phyloP scores from a whole-genome alignment of 371 early-diverging fungal genomes.

The Chytridium lagenaria region DNA sequence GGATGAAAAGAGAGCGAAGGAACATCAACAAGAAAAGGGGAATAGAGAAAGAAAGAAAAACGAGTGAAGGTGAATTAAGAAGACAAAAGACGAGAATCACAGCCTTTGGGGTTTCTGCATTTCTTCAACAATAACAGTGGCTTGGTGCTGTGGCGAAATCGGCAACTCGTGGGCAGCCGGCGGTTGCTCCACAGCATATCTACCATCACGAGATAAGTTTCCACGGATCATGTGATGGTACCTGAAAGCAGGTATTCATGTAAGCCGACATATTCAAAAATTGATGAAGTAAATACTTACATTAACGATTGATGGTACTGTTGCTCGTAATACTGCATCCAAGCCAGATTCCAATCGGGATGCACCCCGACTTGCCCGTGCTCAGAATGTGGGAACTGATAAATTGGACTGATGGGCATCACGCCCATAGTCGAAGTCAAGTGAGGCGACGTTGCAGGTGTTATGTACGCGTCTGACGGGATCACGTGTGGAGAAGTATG shows the following conservation, averaged over 20 bases:
- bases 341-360: conserved; percentile 6
- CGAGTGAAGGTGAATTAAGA: too few species aligned
- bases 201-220: neutral
- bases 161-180: neutral
- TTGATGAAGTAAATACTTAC: neutral
- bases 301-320: conserved; percentile 6
- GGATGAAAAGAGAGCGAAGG: too few species aligned
- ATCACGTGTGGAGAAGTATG: neutral
- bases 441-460: neutral
- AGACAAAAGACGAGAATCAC: too few species aligned
- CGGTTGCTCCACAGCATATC: neutral
- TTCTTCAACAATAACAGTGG: too few species aligned
- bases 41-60: too few species aligned
- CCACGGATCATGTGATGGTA: conserved; percentile 4
- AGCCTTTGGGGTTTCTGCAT: too few species aligned
- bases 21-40: too few species aligned
- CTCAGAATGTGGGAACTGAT: conserved; percentile 11
- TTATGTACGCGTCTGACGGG: neutral
- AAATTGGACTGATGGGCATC: neutral
- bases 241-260: neutral
- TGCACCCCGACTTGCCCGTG: neutral
- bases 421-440: neutral
- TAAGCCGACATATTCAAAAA: neutral
- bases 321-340: conserved; percentile 20
- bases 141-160: too few species aligned